Conservation (phyloP, 345 rosid species). For the Eucalyptus caleyi region DNA sequence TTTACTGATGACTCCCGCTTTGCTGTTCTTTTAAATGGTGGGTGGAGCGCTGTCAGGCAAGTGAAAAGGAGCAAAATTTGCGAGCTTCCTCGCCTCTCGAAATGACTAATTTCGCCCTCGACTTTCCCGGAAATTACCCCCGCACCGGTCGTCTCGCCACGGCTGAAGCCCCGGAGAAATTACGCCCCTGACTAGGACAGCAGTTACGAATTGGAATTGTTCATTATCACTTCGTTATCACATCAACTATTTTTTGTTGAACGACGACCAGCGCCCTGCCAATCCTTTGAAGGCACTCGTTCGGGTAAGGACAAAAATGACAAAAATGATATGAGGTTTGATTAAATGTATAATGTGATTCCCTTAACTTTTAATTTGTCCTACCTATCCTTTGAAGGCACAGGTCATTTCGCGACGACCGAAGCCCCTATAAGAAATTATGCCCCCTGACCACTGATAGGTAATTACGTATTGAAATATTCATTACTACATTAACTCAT, state of each 20-base stretch:
- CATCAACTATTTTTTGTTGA: not conserved
- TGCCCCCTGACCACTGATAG: no score
- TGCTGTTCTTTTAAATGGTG: conserved; percentile 44
- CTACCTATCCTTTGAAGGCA: no score
- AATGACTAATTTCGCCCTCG: not conserved
- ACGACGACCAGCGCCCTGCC: not conserved
- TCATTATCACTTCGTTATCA: not conserved
- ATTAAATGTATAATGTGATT: no score
- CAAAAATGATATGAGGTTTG: not conserved
- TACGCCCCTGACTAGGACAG: not conserved
- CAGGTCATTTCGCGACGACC: no score
- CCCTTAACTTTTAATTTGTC: no score
- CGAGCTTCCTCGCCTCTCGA: not conserved
- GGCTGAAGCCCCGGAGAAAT: not conserved
- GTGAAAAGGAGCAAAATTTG: not conserved
- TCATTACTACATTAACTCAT: no score
- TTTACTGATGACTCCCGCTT: conserved; percentile 62
- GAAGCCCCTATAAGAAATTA: no score
- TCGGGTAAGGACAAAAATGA: rapidly evolving
- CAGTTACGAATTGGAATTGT: not conserved
- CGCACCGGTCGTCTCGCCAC: not conserved
- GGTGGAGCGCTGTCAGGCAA: not conserved
- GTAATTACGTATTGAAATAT: no score
- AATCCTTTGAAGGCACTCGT: not conserved
- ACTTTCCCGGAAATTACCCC: not conserved